phyloP scores from a whole-genome alignment of 164 flowering plant species.

The Paratinospora sagittata region DNA sequence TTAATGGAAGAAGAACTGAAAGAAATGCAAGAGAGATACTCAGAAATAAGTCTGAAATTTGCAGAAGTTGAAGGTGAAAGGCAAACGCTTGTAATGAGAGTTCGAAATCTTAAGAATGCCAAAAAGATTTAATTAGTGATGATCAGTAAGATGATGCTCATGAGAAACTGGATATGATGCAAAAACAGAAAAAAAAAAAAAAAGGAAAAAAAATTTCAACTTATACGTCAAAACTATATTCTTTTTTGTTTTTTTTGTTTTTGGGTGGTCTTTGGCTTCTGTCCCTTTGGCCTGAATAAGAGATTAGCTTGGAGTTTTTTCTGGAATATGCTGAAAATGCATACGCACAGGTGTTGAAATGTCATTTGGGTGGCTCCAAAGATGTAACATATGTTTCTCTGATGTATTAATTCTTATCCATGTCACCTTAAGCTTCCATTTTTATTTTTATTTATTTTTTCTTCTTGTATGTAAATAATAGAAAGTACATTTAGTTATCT shows the following conservation, averaged over 20 bases:
- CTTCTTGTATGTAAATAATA: neutral
- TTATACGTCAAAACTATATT: neutral
- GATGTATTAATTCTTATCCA: neutral
- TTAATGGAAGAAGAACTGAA: slow-evolving; percentile 76
- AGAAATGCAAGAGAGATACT: slow-evolving; percentile 90
- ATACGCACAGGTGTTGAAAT: neutral
- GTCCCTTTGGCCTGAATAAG: neutral
- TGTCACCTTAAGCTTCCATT: neutral
- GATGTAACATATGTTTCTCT: neutral
- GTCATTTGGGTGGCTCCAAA: neutral
- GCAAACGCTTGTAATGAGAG: slow-evolving; percentile 76
- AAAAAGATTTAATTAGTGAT: slow-evolving; percentile 36
- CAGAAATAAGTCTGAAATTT: slow-evolving; percentile 85
- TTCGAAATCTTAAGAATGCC: slow-evolving; percentile 65
- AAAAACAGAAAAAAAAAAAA: neutral
- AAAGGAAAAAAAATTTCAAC: neutral
- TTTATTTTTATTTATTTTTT: neutral
- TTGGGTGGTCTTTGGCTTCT: neutral
- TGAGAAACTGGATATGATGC: no score
- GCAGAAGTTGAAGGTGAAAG: slow-evolving; percentile 98
- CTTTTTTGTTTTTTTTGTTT: neutral
- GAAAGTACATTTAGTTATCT: neutral
- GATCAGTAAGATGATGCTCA: neutral
- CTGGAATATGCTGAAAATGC: neutral
- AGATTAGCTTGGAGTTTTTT: neutral